Evolutionary conservation across 2,329 filamentous ascomycete species (phyloP).

Genomic region (Trichophyton benhamiae): DNA sequence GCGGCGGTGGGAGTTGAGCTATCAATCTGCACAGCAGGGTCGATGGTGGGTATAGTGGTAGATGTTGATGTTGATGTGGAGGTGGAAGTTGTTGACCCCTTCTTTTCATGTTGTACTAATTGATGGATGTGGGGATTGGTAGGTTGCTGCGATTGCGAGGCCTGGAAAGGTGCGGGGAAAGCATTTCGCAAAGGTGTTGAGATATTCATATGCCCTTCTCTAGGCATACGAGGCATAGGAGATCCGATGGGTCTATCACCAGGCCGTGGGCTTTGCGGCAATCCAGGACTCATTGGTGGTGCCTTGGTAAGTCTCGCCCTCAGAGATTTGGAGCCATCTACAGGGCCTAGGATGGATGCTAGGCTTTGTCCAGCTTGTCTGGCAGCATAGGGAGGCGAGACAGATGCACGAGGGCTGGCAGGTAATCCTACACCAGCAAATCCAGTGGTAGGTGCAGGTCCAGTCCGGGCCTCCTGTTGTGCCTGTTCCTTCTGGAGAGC

Average conservation of each 20-base stretch:
- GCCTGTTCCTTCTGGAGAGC: conserved; percentile 12
- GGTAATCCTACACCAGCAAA: conserved; percentile 10
- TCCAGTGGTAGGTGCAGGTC: conserved; percentile 24
- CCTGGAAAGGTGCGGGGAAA: conserved; percentile 55
- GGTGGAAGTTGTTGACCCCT: conserved; percentile 7
- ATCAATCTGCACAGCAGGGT: conserved; percentile 24
- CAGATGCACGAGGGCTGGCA: conserved; percentile 14
- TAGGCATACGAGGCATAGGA: conserved; percentile 45
- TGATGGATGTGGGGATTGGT: conserved; percentile 6
- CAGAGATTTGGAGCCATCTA: background rate
- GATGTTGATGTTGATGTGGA: conserved; percentile 4
- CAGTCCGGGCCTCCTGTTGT: conserved; percentile 12
- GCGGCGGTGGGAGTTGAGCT: conserved; percentile 17
- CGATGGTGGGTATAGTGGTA: conserved; percentile 26
- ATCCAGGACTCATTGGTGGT: conserved; percentile 49
- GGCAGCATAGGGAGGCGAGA: conserved; percentile 18
- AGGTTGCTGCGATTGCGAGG: conserved; percentile 53
- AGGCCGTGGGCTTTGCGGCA: conserved; percentile 50
- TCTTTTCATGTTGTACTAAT: conserved; percentile 18
- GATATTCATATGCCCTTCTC: conserved; percentile 39
- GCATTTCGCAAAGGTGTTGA: conserved; percentile 48
- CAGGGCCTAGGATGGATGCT: conserved; percentile 23
- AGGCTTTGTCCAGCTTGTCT: conserved; percentile 18
- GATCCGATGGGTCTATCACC: conserved; percentile 48
- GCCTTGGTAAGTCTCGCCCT: conserved; percentile 26